Evolutionary conservation across 371 early-diverging fungal genomes (phyloP).

Genomic region (Saksenaea oblongispora): DNA sequence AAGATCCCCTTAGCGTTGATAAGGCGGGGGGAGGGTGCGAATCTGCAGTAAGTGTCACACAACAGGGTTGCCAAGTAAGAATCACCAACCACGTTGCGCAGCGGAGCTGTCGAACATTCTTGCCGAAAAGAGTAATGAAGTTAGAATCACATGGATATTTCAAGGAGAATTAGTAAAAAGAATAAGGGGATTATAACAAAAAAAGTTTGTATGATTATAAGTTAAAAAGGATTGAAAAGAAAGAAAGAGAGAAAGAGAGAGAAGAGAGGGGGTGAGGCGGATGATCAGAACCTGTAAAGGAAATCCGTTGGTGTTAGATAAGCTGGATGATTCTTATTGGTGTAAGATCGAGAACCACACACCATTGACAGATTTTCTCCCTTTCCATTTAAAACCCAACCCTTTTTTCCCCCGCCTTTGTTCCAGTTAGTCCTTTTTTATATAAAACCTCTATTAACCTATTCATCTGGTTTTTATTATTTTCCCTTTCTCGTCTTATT

Average conservation of each 20-base stretch:
- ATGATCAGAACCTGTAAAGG: conserved; percentile 1
- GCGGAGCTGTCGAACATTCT: conserved; percentile 5
- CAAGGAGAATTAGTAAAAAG: background rate
- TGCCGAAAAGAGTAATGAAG: conserved; percentile 2
- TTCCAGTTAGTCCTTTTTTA: conserved; percentile 5
- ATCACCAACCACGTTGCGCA: conserved; percentile 6
- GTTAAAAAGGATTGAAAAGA: background rate
- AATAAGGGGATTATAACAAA: background rate
- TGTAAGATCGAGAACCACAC: conserved; percentile 4
- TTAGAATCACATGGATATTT: background rate
- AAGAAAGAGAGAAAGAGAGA: background rate
- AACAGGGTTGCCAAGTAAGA: background rate
- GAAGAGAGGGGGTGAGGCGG: background rate
- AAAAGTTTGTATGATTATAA: background rate
- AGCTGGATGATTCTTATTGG: conserved; percentile 1
- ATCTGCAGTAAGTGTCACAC: background rate
- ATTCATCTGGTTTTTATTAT: background rate
- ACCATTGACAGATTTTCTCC: conserved; percentile 6
- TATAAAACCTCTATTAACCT: background rate
- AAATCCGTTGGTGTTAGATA: conserved; percentile 4
- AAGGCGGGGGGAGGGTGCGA: background rate
- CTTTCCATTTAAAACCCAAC: conserved; percentile 3
- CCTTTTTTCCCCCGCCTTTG: conserved; percentile 6
- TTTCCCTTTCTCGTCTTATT: background rate
- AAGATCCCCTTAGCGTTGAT: background rate